These are phyloP conservation scores for Adenanthera pavonina DNA, from an alignment of 306 rosid genomes.

Conservation along the genomic window DNA sequence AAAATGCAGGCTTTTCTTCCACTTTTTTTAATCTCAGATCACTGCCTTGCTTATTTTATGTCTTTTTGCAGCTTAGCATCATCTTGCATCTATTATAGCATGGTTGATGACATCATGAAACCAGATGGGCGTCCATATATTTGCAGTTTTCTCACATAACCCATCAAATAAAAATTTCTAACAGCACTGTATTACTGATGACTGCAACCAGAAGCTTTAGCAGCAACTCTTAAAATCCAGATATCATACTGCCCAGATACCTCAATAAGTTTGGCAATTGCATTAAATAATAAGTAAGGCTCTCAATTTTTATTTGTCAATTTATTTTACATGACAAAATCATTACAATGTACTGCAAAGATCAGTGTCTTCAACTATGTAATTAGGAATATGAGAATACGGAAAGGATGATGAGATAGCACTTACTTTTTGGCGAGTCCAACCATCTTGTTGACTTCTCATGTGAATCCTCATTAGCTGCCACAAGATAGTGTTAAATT, in stretches of 20 bases:
- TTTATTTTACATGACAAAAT: neutral
- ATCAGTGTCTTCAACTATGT: neutral
- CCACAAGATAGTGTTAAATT: conserved; percentile 36
- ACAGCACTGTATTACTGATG: neutral
- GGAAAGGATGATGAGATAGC: neutral
- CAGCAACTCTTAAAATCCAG: neutral
- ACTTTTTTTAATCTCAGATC: neutral
- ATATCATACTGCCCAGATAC: neutral
- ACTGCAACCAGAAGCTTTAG: neutral
- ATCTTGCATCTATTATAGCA: neutral
- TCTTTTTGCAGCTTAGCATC: neutral
- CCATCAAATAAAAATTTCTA: neutral
- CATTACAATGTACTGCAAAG: conserved; percentile 8
- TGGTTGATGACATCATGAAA: neutral
- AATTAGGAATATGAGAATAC: neutral
- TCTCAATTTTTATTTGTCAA: neutral
- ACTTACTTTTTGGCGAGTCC: conserved; percentile 78
- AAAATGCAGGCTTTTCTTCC: neutral
- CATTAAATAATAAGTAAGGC: neutral
- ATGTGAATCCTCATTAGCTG: conserved; percentile 67
- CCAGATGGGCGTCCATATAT: neutral
- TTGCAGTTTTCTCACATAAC: neutral
- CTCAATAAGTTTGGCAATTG: neutral
- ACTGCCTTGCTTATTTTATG: neutral
- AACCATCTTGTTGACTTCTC: conserved; percentile 57